Percentiles rank a stretch among this genome's conserved stretches.
Evolutionary conservation across 352 stramenopile species (phyloP).

Genomic region (Pythium oligandrum): DNA sequence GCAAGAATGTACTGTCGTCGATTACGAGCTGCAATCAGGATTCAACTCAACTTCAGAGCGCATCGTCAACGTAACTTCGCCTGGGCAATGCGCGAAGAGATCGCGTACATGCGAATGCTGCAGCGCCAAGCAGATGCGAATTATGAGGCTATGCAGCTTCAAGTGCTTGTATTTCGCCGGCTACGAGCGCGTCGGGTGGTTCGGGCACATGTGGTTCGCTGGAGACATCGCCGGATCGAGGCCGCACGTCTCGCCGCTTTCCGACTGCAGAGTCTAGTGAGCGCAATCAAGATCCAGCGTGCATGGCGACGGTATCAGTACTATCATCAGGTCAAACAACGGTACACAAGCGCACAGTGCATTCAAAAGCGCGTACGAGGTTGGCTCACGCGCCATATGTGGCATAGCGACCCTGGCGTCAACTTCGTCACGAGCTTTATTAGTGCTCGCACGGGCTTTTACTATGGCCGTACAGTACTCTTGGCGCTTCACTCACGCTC

Average conservation of each 20-base stretch:
- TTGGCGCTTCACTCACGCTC: constrained; percentile 33
- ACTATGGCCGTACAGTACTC: constrained; percentile 45
- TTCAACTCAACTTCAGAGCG: constrained; percentile 55
- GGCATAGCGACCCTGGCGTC: constrained; percentile 52
- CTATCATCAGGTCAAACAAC: constrained; percentile 37
- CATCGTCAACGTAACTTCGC: constrained; percentile 48
- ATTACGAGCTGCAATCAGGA: constrained; percentile 28
- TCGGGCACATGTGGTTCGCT: constrained; percentile 33
- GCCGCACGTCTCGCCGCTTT: constrained; percentile 23
- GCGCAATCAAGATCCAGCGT: constrained; percentile 54
- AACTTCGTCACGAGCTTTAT: constrained; percentile 33
- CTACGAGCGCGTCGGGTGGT: constrained; percentile 46
- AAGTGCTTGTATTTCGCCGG: constrained; percentile 41
- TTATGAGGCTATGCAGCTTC: constrained; percentile 34
- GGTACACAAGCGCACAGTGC: constrained; percentile 36
- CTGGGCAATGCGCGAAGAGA: constrained; percentile 53
- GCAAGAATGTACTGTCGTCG: constrained; percentile 28
- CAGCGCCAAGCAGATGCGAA: constrained; percentile 43
- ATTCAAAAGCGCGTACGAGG: constrained; percentile 62
- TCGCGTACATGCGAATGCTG: constrained; percentile 41
- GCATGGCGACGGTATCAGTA: constrained; percentile 46
- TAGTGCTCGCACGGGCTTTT: constrained; percentile 30
- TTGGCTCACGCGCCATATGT: constrained; percentile 62
- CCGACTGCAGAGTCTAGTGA: constrained; percentile 40
- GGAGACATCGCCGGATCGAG: constrained; percentile 29